These are phyloP conservation scores for Fusarium bulbicola DNA, from an alignment of 2,329 filamentous ascomycete species.

Conservation along the genomic window DNA sequence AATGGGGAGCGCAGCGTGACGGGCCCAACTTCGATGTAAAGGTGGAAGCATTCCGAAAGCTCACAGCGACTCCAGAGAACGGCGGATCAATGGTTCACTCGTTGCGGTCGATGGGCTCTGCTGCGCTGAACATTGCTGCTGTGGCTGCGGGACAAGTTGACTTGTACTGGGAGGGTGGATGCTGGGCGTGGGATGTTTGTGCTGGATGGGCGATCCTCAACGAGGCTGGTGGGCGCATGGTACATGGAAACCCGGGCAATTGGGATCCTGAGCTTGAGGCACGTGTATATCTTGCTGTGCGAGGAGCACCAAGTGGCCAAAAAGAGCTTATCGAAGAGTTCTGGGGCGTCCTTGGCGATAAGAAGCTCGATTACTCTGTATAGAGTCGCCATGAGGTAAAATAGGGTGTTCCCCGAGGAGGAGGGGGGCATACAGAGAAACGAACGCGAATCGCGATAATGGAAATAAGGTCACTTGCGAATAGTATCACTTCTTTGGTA, in stretches of 20 bases:
- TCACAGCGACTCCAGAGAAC: constrained; percentile 65
- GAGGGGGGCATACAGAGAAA: constrained; percentile 6
- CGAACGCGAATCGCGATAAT: neutral
- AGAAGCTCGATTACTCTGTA: constrained; percentile 58
- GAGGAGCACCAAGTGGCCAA: constrained; percentile 68
- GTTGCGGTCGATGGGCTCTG: constrained; percentile 74
- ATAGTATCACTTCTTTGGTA: constrained; percentile 6
- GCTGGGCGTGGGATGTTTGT: constrained; percentile 87
- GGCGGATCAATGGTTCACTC: constrained; percentile 82
- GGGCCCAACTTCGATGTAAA: constrained; percentile 78
- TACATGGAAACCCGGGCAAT: constrained; percentile 75
- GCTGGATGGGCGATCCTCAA: constrained; percentile 80
- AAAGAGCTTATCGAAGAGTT: constrained; percentile 71
- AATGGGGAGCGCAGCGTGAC: constrained; percentile 76
- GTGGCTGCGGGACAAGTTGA: constrained; percentile 78
- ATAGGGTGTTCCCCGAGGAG: neutral
- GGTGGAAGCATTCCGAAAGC: constrained; percentile 69
- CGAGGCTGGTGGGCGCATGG: constrained; percentile 79
- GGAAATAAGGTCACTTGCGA: neutral
- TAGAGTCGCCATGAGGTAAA: constrained; percentile 6
- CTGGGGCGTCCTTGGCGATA: constrained; percentile 67
- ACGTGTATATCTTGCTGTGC: constrained; percentile 69
- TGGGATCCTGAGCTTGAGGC: constrained; percentile 72
- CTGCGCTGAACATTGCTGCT: constrained; percentile 78
- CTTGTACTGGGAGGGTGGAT: constrained; percentile 83